Evolutionary conservation across 495 filamentous ascomycete genomes (phyloP).

Genomic region (Penicillium salamii): DNA sequence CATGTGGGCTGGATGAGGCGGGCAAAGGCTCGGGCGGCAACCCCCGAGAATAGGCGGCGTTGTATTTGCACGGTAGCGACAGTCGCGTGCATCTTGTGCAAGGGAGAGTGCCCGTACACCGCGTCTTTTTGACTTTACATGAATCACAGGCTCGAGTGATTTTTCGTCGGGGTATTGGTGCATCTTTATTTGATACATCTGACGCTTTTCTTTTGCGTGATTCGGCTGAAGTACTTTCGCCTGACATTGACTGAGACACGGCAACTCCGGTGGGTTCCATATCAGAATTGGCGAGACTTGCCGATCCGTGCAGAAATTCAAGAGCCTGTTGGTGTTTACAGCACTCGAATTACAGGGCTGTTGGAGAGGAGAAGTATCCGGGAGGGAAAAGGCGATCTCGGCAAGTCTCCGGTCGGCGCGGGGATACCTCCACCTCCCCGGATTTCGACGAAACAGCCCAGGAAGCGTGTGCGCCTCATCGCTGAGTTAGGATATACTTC

Average conservation of each 20-base stretch:
- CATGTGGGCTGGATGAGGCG: conserved; percentile 15
- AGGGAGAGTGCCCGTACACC: conserved; percentile 45
- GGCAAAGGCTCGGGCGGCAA: conserved; percentile 42
- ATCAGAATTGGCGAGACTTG: conserved; percentile 10
- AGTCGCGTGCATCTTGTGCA: conserved; percentile 40
- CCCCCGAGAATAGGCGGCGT: conserved; percentile 43
- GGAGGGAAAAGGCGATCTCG: conserved; percentile 4
- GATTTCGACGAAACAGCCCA: not conserved
- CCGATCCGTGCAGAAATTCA: conserved; percentile 9
- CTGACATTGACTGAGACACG: conserved; percentile 7
- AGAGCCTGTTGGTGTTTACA: too few species aligned
- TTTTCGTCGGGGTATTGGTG: conserved; percentile 30
- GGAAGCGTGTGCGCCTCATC: too few species aligned
- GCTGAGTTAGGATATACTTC: too few species aligned
- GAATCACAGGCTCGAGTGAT: conserved; percentile 48
- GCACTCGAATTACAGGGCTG: not conserved
- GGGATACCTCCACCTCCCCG: conserved; percentile 6
- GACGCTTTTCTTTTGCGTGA: conserved; percentile 34
- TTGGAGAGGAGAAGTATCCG: conserved; percentile 11
- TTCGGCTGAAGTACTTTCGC: not conserved
- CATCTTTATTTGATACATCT: conserved; percentile 19
- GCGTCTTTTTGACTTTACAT: conserved; percentile 47
- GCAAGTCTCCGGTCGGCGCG: conserved; percentile 6
- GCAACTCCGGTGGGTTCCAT: conserved; percentile 22
- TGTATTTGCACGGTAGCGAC: conserved; percentile 41